Evolutionary conservation across 2,329 filamentous ascomycete genomes (phyloP), one percentile per base, ranked within the genome.

Genomic region (Clonostachys rhizophaga): DNA sequence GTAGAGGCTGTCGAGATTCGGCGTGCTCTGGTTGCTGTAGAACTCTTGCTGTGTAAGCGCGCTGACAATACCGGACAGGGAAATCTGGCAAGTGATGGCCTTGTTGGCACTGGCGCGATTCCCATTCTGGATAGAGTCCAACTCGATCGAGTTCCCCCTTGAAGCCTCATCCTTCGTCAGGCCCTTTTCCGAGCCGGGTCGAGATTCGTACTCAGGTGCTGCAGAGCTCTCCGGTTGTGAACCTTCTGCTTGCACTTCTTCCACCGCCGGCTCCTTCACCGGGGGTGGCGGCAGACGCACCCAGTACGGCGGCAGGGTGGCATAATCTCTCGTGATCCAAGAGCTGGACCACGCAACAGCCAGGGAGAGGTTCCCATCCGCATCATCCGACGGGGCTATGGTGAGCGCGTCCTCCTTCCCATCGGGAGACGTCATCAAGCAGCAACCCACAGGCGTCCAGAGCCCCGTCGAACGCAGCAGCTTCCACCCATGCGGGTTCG

Each of bases 241-340:
- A 16, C 34, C 18, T n/a, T 39, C 37, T 33, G 7, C 30, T 9
- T 13, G 16, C 35, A 10, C 34, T 24, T 45, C 16, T 33, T 45
- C 16, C 16, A 30, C 1, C 8, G 24, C 14, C 1, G 40, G 39
- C 20, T 42, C 10, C 2, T 43, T 51, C 13, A 36, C 45, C 1
- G 40, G 54, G 5, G 60, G 58, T 0, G 70, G 65, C n/a, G 70
- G 70, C 16, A 81, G 58, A 8, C 67, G 61, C 20, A 79, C 70
- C 81, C 80, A 84, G 53, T 83, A 83, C 0, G 80, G 81, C 3
- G 81, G 80, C 6, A 84, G 56, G 34, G 77, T 74, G 1, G 64
- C 65, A 17, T 69, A 69, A 50, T 76, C 71, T 42, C 80, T 69
- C 8, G 68, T 71, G 3, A 73, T 79, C 77, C 79, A 81, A 10